phyloP scores from a whole-genome alignment of 1,139 yeast genomes.

The Kodamaea arcana region DNA sequence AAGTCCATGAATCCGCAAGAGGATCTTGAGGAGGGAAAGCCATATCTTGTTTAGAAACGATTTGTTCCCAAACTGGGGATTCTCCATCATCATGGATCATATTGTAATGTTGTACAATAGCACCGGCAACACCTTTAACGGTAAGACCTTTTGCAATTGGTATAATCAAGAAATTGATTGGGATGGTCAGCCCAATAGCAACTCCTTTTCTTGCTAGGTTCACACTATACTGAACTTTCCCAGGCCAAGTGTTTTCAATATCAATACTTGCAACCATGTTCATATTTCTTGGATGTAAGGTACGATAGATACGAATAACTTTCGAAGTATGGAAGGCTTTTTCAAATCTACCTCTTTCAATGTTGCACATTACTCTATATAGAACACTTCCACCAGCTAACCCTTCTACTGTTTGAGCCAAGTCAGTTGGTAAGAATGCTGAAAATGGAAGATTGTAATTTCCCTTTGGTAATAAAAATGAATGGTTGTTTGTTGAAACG shows the following conservation, averaged over 20 bases:
- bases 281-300: constrained; percentile 49
- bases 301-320: constrained; percentile 40
- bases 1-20: constrained; percentile 47
- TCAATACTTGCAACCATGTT: constrained; percentile 53
- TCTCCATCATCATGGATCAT: constrained; percentile 33
- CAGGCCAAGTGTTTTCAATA: constrained; percentile 61
- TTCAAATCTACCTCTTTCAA: constrained; percentile 54
- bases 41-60: constrained; percentile 28
- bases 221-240: constrained; percentile 61
- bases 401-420: constrained; percentile 69
- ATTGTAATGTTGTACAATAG: constrained; percentile 50
- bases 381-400: constrained; percentile 50
- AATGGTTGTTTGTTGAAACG: constrained; percentile 20
- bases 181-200: constrained; percentile 55
- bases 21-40: constrained; percentile 23
- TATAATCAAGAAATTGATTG: constrained; percentile 49
- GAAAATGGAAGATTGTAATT: constrained; percentile 65
- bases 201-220: constrained; percentile 53
- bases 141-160: constrained; percentile 59
- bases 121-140: constrained; percentile 45
- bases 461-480: constrained; percentile 57
- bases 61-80: constrained; percentile 43
- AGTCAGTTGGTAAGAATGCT: constrained; percentile 52
- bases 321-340: constrained; percentile 32
- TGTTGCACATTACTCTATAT: constrained; percentile 50